A percentile compares a stretch with the other conserved stretches of the same genome.
Evolutionary conservation across 192 early-diverging fungal species (phyloP).

Genomic region (Umbelopsis sp.): DNA sequence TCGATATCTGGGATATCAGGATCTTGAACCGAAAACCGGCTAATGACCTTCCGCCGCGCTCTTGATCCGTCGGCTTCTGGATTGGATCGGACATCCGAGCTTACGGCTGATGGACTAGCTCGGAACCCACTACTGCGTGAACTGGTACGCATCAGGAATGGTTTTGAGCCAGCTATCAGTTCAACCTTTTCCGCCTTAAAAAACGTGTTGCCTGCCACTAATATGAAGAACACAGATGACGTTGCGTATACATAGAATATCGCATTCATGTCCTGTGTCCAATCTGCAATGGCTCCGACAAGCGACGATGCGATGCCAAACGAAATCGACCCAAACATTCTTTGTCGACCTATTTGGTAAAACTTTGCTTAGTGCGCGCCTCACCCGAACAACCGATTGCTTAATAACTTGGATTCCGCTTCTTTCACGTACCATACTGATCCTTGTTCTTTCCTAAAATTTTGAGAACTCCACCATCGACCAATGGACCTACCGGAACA

Average conservation of each 20-base stretch:
- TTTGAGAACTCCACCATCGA: slow-evolving; percentile 50
- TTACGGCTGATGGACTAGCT: neutral
- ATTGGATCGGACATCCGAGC: neutral
- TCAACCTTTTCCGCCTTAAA: slow-evolving; percentile 37
- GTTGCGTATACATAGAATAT: slow-evolving; percentile 46
- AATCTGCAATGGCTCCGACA: slow-evolving; percentile 39
- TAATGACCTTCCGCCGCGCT: slow-evolving; percentile 12
- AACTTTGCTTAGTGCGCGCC: neutral
- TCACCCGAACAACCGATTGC: neutral
- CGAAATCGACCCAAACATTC: slow-evolving; percentile 50
- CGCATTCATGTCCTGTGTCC: slow-evolving; percentile 44
- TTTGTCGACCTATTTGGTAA: slow-evolving; percentile 35
- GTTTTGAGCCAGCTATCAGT: neutral
- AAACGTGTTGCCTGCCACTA: slow-evolving; percentile 32
- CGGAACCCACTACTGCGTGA: slow-evolving; percentile 16
- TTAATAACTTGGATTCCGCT: neutral
- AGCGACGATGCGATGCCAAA: slow-evolving; percentile 42
- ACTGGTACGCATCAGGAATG: slow-evolving; percentile 1
- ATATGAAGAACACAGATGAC: slow-evolving; percentile 41
- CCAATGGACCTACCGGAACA: slow-evolving; percentile 45
- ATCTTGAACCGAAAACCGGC: neutral
- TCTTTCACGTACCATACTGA: slow-evolving; percentile 38
- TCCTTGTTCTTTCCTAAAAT: slow-evolving; percentile 48
- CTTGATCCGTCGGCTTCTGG: neutral
- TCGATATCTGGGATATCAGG: slow-evolving; percentile 12